Evolutionary conservation across 345 rosid genomes (phyloP), one percentile per base, ranked within the genome.

Genomic region (Heritiera littoralis): DNA sequence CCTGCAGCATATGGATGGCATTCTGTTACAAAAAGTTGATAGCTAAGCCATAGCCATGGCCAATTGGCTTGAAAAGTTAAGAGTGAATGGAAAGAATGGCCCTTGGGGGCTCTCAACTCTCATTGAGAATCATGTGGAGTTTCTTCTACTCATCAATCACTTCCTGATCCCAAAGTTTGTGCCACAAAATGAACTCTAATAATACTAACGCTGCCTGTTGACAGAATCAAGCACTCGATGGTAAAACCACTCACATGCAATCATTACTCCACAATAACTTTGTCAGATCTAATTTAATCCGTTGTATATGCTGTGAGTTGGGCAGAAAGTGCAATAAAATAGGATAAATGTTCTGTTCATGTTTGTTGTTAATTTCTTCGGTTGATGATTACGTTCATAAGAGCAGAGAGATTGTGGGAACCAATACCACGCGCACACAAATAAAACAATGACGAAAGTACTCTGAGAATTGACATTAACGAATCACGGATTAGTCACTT

Each of bases 171-270:
- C 77, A 51, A 60, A 59, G 61, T 75, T 78, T 60, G 80, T 72
- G 67, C 82, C 83, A 69, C 85, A 66, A 9, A 60, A 72, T 55
- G 35, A 52, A 32, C 3, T 9, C 11, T 1, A 49, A 7, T 1
- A 72, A 52, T 15, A 17, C 3, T 6, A 67, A 72, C 54, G 41
- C 32, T n/a, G 41, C 32, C 13, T n/a, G 35, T 56, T 41, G 66
- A 75, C 35, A 52, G 38, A 17, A 60, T 3, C 23, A 70, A 15
- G 67, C 58, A 56, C 65, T 82, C 10, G 78, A 75, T 80, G 72
- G 86, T 83, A 88, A 83, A 83, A 80, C 82, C 85, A 74, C 83
- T 72, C 84, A 81, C 82, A 81, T 78, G 84, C 81, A 76, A 81
- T 83, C 86, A 80, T 80, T 32, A 41, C 56, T 45, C 71, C 79